Evolutionary conservation across 352 stramenopile species (phyloP).

Genomic region (Phytophthora sojae): DNA sequence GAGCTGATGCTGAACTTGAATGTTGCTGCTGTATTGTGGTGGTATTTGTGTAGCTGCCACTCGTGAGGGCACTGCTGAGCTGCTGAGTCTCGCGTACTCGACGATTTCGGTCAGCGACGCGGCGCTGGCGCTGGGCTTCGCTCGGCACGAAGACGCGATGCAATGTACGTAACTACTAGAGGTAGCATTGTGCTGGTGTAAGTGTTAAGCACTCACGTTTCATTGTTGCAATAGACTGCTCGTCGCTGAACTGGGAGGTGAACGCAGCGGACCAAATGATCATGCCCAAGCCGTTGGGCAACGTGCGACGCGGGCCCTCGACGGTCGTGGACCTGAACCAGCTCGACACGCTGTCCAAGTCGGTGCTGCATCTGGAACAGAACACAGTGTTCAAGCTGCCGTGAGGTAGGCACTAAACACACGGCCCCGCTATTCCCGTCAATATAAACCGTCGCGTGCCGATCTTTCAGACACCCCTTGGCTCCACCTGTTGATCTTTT

Average conservation of each 20-base stretch:
- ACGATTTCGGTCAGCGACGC: constrained; percentile 61
- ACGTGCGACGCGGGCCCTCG: constrained; percentile 24
- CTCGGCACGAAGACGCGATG: constrained; percentile 46
- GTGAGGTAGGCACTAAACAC: constrained; percentile 27
- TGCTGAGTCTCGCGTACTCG: constrained; percentile 72
- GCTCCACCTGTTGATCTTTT: constrained; percentile 1
- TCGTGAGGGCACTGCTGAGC: constrained; percentile 51
- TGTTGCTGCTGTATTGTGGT: background rate
- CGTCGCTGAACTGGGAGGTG: constrained; percentile 58
- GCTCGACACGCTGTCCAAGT: constrained; percentile 71
- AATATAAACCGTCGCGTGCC: constrained; percentile 31
- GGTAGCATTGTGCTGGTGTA: too few relatives aligned
- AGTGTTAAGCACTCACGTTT: background rate
- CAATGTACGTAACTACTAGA: constrained; percentile 47
- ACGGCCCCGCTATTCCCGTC: background rate
- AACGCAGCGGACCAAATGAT: constrained; percentile 45
- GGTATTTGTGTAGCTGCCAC: constrained; percentile 47
- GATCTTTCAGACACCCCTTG: constrained; percentile 38
- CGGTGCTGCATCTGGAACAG: constrained; percentile 79
- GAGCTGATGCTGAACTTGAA: background rate
- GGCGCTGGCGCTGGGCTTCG: constrained; percentile 57
- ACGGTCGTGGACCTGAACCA: constrained; percentile 52
- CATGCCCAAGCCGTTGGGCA: constrained; percentile 50
- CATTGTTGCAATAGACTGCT: constrained; percentile 48
- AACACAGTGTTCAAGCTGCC: constrained; percentile 69